A percentile compares a stretch with the other conserved stretches of the same genome.
Conservation (phyloP, 257 asterid genomes). For the Eustoma russellianum region DNA sequence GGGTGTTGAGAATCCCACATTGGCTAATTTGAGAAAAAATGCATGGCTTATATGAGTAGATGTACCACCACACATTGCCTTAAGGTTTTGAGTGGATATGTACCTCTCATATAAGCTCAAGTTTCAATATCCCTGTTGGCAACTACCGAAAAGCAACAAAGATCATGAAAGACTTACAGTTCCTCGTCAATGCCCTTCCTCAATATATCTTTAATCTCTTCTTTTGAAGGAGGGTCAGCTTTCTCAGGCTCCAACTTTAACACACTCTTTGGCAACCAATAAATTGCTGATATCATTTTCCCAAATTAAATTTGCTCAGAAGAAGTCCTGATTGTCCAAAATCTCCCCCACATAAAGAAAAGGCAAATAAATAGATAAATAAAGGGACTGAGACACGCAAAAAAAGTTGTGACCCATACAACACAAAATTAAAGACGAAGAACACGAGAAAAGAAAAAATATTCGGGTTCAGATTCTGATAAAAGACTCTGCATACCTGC, state of each 20-base stretch:
- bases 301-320: not conserved
- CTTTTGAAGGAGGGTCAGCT: constrained; percentile 78
- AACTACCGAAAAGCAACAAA: not conserved
- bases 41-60: too few species aligned
- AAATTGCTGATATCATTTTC: constrained; percentile 67
- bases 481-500: too few species aligned
- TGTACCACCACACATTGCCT: too few species aligned
- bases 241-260: constrained; percentile 37
- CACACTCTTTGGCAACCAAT: constrained; percentile 81
- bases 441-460: not conserved
- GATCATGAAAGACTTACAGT: constrained; percentile 16
- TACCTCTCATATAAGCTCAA: too few species aligned
- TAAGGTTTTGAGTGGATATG: too few species aligned
- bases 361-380: too few species aligned
- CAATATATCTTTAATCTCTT: constrained; percentile 57
- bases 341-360: too few species aligned
- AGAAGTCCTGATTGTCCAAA: too few species aligned
- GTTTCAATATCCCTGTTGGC: too few species aligned
- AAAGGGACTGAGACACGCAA: too few species aligned
- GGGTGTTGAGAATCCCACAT: too few species aligned
- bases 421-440: not conserved
- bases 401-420: not conserved
- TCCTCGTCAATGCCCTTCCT: constrained; percentile 27
- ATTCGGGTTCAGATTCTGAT: not conserved
- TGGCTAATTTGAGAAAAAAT: too few species aligned